Evolutionary conservation across 1,284 basidiomycete species (phyloP).

Genomic region (Sporisorium exsertum): DNA sequence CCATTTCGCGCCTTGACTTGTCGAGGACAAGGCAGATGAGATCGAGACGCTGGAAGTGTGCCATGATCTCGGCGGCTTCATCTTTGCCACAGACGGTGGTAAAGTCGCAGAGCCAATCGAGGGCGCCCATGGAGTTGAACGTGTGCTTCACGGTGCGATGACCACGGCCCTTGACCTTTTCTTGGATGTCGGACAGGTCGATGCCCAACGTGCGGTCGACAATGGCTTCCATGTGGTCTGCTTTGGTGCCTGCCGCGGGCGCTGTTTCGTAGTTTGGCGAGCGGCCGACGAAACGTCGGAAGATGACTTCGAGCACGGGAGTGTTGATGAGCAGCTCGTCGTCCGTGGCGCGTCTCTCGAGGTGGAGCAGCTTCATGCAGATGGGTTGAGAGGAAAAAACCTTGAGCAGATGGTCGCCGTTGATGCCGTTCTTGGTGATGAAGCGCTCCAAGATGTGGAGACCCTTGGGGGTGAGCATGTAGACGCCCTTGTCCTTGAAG

Average conservation of each 20-base stretch:
- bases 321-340: slow-evolving; percentile 98
- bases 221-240: slow-evolving; percentile 14
- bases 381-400: slow-evolving; percentile 95
- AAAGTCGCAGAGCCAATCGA: slow-evolving; percentile 98
- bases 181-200: slow-evolving; percentile 75
- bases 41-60: slow-evolving; percentile 95
- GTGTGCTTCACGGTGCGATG: slow-evolving; percentile 82
- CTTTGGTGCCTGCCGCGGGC: slow-evolving; percentile 3
- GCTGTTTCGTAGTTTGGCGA: slow-evolving; percentile 47
- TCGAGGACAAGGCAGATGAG: slow-evolving; percentile 82
- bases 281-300: slow-evolving; percentile 90
- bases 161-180: slow-evolving; percentile 76
- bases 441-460: slow-evolving; percentile 98
- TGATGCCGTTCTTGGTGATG: slow-evolving; percentile 99
- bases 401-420: slow-evolving; percentile 84
- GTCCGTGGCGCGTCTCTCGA: slow-evolving; percentile 89
- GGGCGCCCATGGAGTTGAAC: slow-evolving; percentile 85
- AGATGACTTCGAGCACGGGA: slow-evolving; percentile 91
- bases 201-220: slow-evolving; percentile 72
- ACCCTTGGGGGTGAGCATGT: slow-evolving; percentile 94
- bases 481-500: slow-evolving; percentile 98
- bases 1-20: slow-evolving; percentile 67
- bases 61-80: slow-evolving; percentile 95
- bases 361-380: slow-evolving; percentile 96
- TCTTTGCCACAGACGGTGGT: slow-evolving; percentile 95